Evolutionary conservation across 169 alveolate species (phyloP).

Genomic region (Eimeria mitis): DNA sequence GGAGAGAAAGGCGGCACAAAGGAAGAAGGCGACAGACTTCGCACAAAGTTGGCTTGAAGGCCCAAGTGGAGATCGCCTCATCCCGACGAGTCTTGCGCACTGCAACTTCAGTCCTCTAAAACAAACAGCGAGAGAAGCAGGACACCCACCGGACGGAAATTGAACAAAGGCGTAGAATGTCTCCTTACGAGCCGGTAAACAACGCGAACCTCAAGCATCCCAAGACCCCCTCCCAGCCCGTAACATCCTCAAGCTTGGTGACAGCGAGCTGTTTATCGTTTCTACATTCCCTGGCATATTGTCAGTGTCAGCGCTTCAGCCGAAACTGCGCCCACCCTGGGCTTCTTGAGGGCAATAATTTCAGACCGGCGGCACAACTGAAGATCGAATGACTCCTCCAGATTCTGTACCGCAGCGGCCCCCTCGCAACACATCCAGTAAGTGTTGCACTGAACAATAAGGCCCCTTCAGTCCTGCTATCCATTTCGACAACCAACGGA

Average conservation of each 20-base stretch:
- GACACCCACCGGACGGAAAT: background rate
- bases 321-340: background rate
- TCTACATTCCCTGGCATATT: background rate
- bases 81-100: background rate
- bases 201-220: background rate
- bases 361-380: slow-evolving; percentile 60
- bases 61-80: background rate
- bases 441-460: background rate
- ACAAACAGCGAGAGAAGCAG: background rate
- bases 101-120: background rate
- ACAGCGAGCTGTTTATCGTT: no score
- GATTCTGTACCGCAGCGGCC: background rate
- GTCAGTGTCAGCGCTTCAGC: background rate
- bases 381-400: slow-evolving; percentile 1
- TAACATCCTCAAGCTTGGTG: background rate
- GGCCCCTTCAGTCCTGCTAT: background rate
- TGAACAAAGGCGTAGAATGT: background rate
- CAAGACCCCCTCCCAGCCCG: background rate
- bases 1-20: background rate
- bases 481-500: background rate
- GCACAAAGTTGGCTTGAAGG: slow-evolving; percentile 64
- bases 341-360: background rate
- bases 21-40: background rate
- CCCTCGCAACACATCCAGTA: background rate
- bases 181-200: background rate